These are phyloP conservation scores for Rosellinia necatrix DNA, from an alignment of 2,329 filamentous ascomycete genomes.

Conservation along the genomic window DNA sequence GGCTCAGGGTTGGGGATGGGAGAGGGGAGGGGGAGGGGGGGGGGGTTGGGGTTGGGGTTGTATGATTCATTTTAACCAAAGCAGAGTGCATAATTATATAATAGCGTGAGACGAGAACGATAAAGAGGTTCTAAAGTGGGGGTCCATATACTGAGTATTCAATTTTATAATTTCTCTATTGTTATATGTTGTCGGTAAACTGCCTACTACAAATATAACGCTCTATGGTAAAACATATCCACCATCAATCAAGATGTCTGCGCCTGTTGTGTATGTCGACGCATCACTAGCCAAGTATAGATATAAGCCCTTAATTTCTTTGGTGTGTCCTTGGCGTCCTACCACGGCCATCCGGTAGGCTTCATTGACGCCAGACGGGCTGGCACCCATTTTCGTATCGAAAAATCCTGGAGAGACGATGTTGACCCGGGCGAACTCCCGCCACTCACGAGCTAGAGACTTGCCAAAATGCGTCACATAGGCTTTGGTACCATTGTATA, in stretches of 20 bases:
- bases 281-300: slow-evolving; percentile 31
- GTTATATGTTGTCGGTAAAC: too few species aligned
- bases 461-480: slow-evolving; percentile 61
- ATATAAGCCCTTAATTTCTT: slow-evolving; percentile 31
- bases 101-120: too few species aligned
- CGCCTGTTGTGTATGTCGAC: slow-evolving; percentile 26
- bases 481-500: slow-evolving; percentile 62
- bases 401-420: slow-evolving; percentile 60
- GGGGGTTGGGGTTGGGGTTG: too few species aligned
- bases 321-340: slow-evolving; percentile 28
- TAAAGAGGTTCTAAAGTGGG: too few species aligned
- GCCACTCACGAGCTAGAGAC: slow-evolving; percentile 60
- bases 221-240: slow-evolving; percentile 30
- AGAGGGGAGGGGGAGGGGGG: too few species aligned
- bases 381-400: slow-evolving; percentile 46
- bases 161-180: too few species aligned
- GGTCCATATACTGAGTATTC: too few species aligned
- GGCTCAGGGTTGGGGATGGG: too few species aligned
- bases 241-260: slow-evolving; percentile 29
- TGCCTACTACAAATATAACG: too few species aligned
- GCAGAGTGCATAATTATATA: too few species aligned
- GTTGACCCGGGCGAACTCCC: slow-evolving; percentile 62
- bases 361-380: slow-evolving; percentile 19
- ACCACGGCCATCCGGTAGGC: slow-evolving; percentile 28
- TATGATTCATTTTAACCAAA: too few species aligned